Evolutionary conservation across 2,329 filamentous ascomycete genomes (phyloP).

Genomic region (Chrysoporthe deuterocubensis): DNA sequence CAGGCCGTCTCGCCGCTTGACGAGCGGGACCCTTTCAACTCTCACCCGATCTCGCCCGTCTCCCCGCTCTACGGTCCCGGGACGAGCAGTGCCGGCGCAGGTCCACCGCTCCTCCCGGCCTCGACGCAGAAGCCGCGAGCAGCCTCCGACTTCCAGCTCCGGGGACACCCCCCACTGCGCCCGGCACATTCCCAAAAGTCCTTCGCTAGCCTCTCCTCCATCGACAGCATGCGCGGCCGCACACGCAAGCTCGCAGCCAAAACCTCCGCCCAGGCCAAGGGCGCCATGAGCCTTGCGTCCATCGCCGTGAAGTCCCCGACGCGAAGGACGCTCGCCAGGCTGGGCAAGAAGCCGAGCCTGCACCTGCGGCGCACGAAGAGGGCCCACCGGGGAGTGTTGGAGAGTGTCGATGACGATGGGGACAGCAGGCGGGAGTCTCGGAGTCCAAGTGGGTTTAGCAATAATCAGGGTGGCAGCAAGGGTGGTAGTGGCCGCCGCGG

Average conservation of each 20-base stretch:
- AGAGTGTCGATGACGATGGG: conserved; percentile 11
- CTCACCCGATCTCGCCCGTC: not conserved
- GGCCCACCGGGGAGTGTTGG: conserved; percentile 19
- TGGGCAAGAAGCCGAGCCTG: conserved; percentile 18
- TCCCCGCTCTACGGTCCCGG: not conserved
- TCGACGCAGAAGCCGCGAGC: not conserved
- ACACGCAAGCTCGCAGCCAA: conserved; percentile 24
- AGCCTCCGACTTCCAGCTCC: conserved; percentile 4
- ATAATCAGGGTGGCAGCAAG: not conserved
- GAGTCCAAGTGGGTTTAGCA: not conserved
- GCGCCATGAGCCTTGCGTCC: conserved; percentile 24
- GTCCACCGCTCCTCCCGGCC: not conserved
- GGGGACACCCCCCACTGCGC: conserved; percentile 18
- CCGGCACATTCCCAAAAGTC: conserved; percentile 25
- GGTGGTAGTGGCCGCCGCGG: conserved; percentile 1
- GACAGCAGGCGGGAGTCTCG: not conserved
- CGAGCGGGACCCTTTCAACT: conserved; percentile 7
- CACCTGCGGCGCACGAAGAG: conserved; percentile 19
- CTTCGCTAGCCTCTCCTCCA: conserved; percentile 22
- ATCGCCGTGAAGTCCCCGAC: conserved; percentile 20
- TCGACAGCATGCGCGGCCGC: conserved; percentile 21
- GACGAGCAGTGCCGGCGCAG: not conserved
- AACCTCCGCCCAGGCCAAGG: conserved; percentile 22
- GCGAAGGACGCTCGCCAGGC: conserved; percentile 19
- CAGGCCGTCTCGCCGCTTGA: not conserved